Base-by-base conservation (phyloP, 1,139 yeast species). In the Taiozyma onychis region DNA sequence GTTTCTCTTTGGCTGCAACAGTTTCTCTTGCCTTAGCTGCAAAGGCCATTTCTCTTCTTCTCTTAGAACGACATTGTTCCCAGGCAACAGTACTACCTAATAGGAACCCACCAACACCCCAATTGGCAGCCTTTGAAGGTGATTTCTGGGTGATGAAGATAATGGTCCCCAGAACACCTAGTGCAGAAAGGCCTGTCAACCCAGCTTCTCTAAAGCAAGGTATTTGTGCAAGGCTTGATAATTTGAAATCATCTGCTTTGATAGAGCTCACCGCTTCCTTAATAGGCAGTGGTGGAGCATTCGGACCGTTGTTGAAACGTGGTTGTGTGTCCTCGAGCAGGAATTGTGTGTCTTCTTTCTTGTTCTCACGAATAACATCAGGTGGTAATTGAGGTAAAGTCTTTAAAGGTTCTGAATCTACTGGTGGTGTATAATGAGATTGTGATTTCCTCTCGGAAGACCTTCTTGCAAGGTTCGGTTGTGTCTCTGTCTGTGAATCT, bases 201-300 rank as follows among this genome's bases (percentile, higher is more conserved):
- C 90, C 88, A 2, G 97, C 95, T 52, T 87, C 93, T 55, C 97
- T 74, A 66, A 91, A 88, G 66, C 98, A 91, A 2, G 98, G 97
- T 66, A 90, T 87, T 51, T 73, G 70, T 18, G 82, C 75, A 52
- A 85, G 72, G 44, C 77, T 74, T 4, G 72, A 73, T 9, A 81
- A 59, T 10, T 76, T 70, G 64, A 90, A 85, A 63, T 88, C 95
- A 0, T 72, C 69, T 37, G 60, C 42, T 2, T 61, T 51, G 11
- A 74, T 61, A 2, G 67, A 50, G 8, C 59, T 56, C 52, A 69
- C 60, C 0, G 75, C 74, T 47, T 61, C 58, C 41, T 61, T 63
- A 18, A 72, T 54, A 27, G 68, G 62, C 1, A 62, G 56, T 28
- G 58, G 57, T 41, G 66, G 66, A 9, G 57, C 57, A 4, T 59